Evolutionary conservation across 2,329 filamentous ascomycete genomes (phyloP), one percentile per base, ranked within the genome.

Genomic region (Colletotrichum eleusines): DNA sequence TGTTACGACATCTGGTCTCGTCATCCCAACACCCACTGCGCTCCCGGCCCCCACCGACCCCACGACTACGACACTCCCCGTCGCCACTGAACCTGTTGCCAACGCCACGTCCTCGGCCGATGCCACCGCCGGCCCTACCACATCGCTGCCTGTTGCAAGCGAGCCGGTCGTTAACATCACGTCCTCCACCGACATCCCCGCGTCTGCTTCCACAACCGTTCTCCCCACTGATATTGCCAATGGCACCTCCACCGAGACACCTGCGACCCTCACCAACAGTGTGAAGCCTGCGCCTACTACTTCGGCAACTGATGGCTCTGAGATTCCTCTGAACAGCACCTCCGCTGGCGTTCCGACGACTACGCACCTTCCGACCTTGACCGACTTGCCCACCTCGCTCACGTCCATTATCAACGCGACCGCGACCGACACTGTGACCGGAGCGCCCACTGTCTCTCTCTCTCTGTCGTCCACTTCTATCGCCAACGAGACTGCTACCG

Each of bases 291-390:
- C 73, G 28, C 85, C 84, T 7, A 84, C 80, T 74, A 77, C 84
- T 71, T 75, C 80, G 44, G 77, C 81, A 5, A 84, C 81, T 38
- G 81, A 81, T 59, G 83, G 84, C 1, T 79, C 84, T 4, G 70
- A 72, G 23, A 66, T 71, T 20, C 58, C 69, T 3, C 44, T 59
- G 33, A 73, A 65, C 50, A 33, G 48, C 9, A 73, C 71, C 28
- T 63, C 59, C 7, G 69, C 69, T 5, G 63, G 63, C 11, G 33
- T 57, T 16, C 46, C 28, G 3, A 46, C 46, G 48, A 66, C 65
- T 7, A 54, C 58, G 18, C 58, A 26, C n/a, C 69, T 65, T n/a
- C 65, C 69, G 9, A 69, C 57, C 8, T 44, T 50, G 18, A 72
- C 60, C 31, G 63, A 69, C 11, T 53, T 70, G 8, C 69, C 72